phyloP scores from a whole-genome alignment of 306 rosid species.

The Macrotyloma uniflorum region DNA sequence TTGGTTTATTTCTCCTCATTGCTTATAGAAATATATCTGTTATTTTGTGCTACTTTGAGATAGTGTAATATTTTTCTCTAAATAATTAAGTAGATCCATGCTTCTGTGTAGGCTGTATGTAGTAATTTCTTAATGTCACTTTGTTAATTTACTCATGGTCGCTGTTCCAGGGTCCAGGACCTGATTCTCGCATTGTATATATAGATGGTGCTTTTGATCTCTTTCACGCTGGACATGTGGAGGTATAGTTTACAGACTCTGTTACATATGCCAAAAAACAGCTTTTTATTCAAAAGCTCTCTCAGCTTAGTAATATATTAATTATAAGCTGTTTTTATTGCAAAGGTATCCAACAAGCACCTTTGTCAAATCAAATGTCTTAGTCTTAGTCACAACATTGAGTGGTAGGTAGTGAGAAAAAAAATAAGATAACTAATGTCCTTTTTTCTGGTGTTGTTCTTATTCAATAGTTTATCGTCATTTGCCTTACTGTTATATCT shows the following conservation, averaged over 20 bases:
- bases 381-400: background rate
- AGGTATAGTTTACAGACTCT: constrained; percentile 52
- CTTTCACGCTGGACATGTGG: constrained; percentile 98
- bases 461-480: background rate
- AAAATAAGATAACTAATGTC: background rate
- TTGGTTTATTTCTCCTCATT: constrained; percentile 26
- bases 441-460: background rate
- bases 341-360: constrained; percentile 8
- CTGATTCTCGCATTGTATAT: constrained; percentile 91
- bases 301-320: background rate
- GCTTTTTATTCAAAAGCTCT: background rate
- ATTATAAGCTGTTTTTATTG: constrained; percentile 6
- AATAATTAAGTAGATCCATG: constrained; percentile 7
- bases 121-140: constrained; percentile 2
- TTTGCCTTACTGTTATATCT: background rate
- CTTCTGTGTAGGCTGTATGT: background rate
- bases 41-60: constrained; percentile 7
- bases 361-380: constrained; percentile 28
- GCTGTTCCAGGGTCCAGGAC: constrained; percentile 83
- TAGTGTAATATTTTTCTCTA: background rate
- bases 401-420: background rate
- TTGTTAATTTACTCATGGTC: constrained; percentile 25
- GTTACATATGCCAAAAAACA: background rate
- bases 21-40: constrained; percentile 9
- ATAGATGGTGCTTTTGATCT: constrained; percentile 99